These are phyloP conservation scores for Quercus alba DNA, from an alignment of 306 rosid genomes.

Conservation along the genomic window DNA sequence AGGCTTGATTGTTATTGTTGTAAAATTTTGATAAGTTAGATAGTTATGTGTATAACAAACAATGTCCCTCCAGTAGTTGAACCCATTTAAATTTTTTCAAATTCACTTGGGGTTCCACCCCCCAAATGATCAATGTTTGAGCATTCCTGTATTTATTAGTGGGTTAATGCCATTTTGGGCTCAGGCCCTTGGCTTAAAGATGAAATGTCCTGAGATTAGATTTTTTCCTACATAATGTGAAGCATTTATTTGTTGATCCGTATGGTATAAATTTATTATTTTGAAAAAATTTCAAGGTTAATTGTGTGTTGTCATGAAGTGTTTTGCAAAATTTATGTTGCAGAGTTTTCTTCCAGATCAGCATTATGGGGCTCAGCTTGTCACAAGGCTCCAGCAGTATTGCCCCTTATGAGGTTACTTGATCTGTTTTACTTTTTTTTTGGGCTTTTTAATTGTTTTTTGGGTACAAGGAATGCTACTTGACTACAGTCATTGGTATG, in stretches of 20 bases:
- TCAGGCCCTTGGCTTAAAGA: not conserved
- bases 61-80: too few relatives aligned
- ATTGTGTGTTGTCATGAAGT: not conserved
- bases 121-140: not conserved
- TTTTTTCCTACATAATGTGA: not conserved
- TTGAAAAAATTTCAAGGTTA: not conserved
- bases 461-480: not conserved
- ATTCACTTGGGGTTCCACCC: not conserved
- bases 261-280: not conserved
- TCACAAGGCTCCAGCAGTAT: constrained; percentile 32
- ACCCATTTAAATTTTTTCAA: not conserved
- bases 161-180: not conserved
- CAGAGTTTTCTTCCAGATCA: constrained; percentile 43
- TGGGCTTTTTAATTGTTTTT: not conserved
- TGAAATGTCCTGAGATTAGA: not conserved
- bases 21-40: too few relatives aligned
- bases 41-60: too few relatives aligned
- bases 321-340: constrained; percentile 22
- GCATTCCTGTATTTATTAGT: not conserved
- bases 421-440: not conserved
- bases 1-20: too few relatives aligned
- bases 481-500: not conserved
- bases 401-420: constrained; percentile 54
- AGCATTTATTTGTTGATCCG: not conserved
- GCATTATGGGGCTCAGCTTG: constrained; percentile 14